Base-by-base conservation (phyloP, 1,284 basidiomycete species). In the Apiotrichum brassicae region DNA sequence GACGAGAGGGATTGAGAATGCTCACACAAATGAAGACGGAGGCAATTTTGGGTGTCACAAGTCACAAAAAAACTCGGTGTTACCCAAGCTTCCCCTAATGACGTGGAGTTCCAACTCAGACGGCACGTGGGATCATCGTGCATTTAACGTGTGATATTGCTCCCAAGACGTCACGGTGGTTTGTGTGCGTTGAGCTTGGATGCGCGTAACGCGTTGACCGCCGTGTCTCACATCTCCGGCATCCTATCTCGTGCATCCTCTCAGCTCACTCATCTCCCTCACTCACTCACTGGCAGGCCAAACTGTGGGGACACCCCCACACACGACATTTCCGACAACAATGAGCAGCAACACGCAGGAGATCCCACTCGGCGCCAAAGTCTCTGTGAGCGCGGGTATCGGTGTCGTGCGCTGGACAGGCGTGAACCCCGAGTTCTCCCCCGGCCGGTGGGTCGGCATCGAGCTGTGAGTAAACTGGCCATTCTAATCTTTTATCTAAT, bases 381-480 rank as follows among this genome's bases (percentile, higher is more conserved):
- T 93, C 13, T 79, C 83, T 51, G 81, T 91, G 43, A 73, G 83
- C 1, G 82, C 84, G 37, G 93, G 91, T 13, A 78, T 81, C 43
- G 95, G 95, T 9, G 76, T 84, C 46, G 86, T 97, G 26, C 81
- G 91, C 41, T 99, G 93, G 77, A 81, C 79, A 37, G 95, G 95
- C 0, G 66, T 82, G 43, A 90, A 75, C 53, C 79, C 95, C 0
- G 79, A 80, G 4, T 98, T 98, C 69, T 82, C 89, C 14, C 70
- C 82, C 2, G 95, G 95, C 0, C 86, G 86, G 75, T 98, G 95
- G 95, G 81, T 97, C 52, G 95, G 95, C 14, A 82, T 98, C 51
- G 90, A 93, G 68, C 81, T 98, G 48, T 82, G 73, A 64, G 61
- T 66, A n/a, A 34, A 16, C 33, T 30, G 28, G 28, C 28, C 8